These are phyloP conservation scores for Sporothrix luriei DNA, from an alignment of 2,329 filamentous ascomycete genomes.

Conservation along the genomic window DNA sequence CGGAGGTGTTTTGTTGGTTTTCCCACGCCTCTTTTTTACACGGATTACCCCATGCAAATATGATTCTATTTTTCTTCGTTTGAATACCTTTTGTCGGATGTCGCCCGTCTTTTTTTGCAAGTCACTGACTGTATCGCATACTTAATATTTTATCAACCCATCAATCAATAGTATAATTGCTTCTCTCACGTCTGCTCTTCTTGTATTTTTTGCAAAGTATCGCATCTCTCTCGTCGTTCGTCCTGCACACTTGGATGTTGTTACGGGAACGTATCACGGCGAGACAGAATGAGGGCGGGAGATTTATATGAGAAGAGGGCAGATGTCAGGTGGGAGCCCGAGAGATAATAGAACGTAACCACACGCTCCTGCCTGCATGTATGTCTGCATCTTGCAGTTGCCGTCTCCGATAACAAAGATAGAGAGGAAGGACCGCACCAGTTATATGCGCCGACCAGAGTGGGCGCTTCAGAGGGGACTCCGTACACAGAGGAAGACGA, in stretches of 20 bases:
- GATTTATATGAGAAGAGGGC: conserved; percentile 9
- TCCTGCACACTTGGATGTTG: neutral
- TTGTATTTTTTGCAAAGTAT: neutral
- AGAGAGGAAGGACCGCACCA: neutral
- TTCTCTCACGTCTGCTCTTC: neutral
- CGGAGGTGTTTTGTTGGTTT: neutral
- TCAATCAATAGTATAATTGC: neutral
- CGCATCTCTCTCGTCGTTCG: neutral
- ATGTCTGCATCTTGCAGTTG: neutral
- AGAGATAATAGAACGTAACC: neutral
- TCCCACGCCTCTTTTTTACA: neutral
- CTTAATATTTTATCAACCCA: neutral
- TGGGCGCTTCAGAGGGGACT: neutral
- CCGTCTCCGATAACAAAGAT: conserved; percentile 11
- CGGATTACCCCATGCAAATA: conserved; percentile 7
- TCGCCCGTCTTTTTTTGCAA: neutral
- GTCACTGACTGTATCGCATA: neutral
- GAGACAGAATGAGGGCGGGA: neutral
- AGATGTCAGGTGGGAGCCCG: neutral
- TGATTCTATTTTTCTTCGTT: neutral
- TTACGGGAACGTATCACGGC: neutral
- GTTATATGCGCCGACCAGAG: neutral
- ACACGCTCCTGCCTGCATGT: conserved; percentile 5
- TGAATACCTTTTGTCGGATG: neutral
- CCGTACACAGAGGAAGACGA: neutral